phyloP scores from a whole-genome alignment of 2,329 filamentous ascomycete species.

The Pseudonectria buxi region DNA sequence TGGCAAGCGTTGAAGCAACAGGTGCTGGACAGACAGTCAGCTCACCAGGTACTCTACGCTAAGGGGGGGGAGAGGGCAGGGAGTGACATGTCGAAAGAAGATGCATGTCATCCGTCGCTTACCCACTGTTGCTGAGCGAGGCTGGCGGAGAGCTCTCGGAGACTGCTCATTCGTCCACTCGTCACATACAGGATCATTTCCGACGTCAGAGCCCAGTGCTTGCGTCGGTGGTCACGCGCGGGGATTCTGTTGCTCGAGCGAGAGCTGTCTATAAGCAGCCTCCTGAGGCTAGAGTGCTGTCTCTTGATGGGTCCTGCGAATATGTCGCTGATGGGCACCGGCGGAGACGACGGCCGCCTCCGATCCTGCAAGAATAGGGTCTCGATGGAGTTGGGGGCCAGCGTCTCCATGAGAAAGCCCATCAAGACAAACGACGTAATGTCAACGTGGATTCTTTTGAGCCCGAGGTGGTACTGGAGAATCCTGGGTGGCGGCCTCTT shows the following conservation, averaged over 20 bases:
- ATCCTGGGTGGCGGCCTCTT: slow-evolving; percentile 2
- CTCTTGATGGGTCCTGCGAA: slow-evolving; percentile 8
- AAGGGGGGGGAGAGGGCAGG: background rate
- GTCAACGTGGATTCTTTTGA: slow-evolving; percentile 11
- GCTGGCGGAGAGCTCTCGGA: slow-evolving; percentile 9
- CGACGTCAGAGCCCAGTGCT: slow-evolving; percentile 6
- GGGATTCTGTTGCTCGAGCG: slow-evolving; percentile 4
- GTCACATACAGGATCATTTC: slow-evolving; percentile 10
- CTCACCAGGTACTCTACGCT: background rate
- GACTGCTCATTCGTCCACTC: slow-evolving; percentile 8
- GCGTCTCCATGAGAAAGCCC: slow-evolving; percentile 8
- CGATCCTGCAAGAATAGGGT: slow-evolving; percentile 9
- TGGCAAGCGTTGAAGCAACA: slow-evolving; percentile 8
- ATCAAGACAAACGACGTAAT: slow-evolving; percentile 7
- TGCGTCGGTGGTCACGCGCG: slow-evolving; percentile 3
- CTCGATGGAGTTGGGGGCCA: slow-evolving; percentile 9
- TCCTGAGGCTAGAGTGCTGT: slow-evolving; percentile 10
- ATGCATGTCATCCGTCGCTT: background rate
- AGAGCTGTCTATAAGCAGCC: slow-evolving; percentile 9
- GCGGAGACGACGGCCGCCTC: slow-evolving; percentile 3
- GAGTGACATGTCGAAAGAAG: background rate
- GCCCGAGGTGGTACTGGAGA: slow-evolving; percentile 5
- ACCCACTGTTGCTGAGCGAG: slow-evolving; percentile 7
- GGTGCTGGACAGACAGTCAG: slow-evolving; percentile 6
- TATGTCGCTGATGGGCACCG: slow-evolving; percentile 6